Conservation (phyloP, 2,329 filamentous ascomycete species). For the Fusarium virguliforme region DNA sequence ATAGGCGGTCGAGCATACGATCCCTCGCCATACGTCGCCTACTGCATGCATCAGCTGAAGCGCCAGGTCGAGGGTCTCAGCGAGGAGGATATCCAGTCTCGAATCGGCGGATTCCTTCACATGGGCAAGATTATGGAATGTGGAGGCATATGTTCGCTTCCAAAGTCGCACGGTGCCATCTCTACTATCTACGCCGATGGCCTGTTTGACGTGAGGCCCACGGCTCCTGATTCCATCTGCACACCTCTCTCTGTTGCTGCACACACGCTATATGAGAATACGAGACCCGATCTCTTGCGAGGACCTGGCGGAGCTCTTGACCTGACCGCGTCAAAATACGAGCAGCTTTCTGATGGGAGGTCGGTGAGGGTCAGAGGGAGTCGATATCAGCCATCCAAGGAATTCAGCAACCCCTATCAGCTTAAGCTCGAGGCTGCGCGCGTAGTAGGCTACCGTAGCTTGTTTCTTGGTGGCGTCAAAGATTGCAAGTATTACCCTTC, state of each 20-base stretch:
- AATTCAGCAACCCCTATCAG: conserved; percentile 33
- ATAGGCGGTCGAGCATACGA: conserved; percentile 64
- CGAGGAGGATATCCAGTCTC: not conserved
- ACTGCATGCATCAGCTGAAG: conserved; percentile 38
- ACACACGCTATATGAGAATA: conserved; percentile 71
- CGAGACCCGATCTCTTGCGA: conserved; percentile 64
- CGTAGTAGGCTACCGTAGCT: conserved; percentile 41
- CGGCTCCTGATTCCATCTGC: conserved; percentile 59
- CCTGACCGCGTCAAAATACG: conserved; percentile 54
- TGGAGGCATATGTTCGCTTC: conserved; percentile 63
- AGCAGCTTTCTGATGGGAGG: conserved; percentile 31
- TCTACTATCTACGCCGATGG: conserved; percentile 61
- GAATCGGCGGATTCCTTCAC: conserved; percentile 60
- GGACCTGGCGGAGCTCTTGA: conserved; percentile 67
- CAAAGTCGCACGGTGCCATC: conserved; percentile 62
- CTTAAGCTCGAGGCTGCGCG: conserved; percentile 47
- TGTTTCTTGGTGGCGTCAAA: conserved; percentile 47
- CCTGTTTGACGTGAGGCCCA: conserved; percentile 64
- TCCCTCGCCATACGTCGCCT: conserved; percentile 60
- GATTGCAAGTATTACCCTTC: conserved; percentile 16
- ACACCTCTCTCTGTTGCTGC: conserved; percentile 67
- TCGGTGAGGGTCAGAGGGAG: conserved; percentile 42
- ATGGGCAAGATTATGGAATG: conserved; percentile 72
- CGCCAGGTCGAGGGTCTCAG: conserved; percentile 2
- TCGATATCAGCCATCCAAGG: conserved; percentile 22